Conservation (phyloP, 495 filamentous ascomycete species). For the Penicillium pulvis region DNA sequence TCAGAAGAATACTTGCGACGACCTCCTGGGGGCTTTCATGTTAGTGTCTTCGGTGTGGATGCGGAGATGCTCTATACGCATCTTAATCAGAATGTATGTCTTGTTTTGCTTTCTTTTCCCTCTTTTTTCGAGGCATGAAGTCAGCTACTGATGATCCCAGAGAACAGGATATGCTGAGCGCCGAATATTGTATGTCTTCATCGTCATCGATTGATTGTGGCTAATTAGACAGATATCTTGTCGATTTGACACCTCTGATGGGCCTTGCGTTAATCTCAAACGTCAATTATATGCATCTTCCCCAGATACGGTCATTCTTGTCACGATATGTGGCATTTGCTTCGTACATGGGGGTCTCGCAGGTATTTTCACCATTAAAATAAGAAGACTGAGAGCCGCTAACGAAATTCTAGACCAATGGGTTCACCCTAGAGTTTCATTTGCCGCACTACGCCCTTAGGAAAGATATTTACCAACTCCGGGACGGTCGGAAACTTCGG, state of each 20-base stretch:
- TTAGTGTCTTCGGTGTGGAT: conserved; percentile 15
- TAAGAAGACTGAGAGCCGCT: no score
- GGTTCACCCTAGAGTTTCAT: conserved; percentile 33
- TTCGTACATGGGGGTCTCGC: conserved; percentile 22
- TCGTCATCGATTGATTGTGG: not conserved
- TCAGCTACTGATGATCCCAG: conserved; percentile 9
- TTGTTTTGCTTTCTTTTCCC: no score
- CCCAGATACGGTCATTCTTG: conserved; percentile 19
- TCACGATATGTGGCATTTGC: conserved; percentile 22
- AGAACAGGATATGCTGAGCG: conserved; percentile 17
- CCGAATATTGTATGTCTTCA: conserved; percentile 15
- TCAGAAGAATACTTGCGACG: conserved; percentile 19
- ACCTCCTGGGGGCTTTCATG: conserved; percentile 19
- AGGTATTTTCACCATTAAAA: conserved; percentile 13
- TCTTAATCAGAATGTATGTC: conserved; percentile 18
- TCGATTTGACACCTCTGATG: conserved; percentile 21
- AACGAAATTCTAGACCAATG: conserved; percentile 5
- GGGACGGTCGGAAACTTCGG: conserved; percentile 21
- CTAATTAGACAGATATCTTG: conserved; percentile 18
- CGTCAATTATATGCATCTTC: conserved; percentile 18
- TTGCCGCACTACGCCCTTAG: conserved; percentile 33
- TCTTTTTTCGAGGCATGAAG: no score
- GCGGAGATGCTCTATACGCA: conserved; percentile 14
- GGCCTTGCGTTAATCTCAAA: conserved; percentile 18
- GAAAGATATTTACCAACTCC: conserved; percentile 5